phyloP scores from a whole-genome alignment of 2,329 filamentous ascomycete genomes.

The Penicillium sp. region DNA sequence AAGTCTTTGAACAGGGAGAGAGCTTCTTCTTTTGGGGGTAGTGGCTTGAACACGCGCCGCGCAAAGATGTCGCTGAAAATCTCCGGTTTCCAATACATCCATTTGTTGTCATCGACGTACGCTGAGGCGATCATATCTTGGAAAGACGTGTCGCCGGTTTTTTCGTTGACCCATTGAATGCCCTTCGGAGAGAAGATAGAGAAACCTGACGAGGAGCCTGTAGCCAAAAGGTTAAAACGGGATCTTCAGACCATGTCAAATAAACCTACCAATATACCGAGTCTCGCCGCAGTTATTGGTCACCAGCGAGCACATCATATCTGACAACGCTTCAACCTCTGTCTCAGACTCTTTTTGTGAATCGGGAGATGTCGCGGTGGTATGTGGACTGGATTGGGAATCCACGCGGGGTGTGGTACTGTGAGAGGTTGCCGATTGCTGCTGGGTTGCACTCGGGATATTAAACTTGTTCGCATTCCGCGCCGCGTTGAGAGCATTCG shows the following conservation, averaged over 20 bases:
- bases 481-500: conserved; percentile 40
- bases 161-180: conserved; percentile 97
- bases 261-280: conserved; percentile 78
- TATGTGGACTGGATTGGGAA: conserved; percentile 53
- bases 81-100: conserved; percentile 98
- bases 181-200: conserved; percentile 98
- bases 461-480: conserved; percentile 35
- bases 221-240: not conserved
- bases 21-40: conserved; percentile 85
- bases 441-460: conserved; percentile 34
- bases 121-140: conserved; percentile 91
- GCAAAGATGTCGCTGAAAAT: conserved; percentile 92
- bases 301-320: conserved; percentile 98
- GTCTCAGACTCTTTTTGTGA: conserved; percentile 59
- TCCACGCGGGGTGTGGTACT: conserved; percentile 52
- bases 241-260: not conserved
- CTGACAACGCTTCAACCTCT: conserved; percentile 84
- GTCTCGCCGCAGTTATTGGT: conserved; percentile 95
- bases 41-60: conserved; percentile 76
- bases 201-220: conserved; percentile 93
- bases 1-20: conserved; percentile 87
- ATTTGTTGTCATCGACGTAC: conserved; percentile 91
- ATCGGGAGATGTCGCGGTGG: conserved; percentile 55
- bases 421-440: conserved; percentile 38
- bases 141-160: conserved; percentile 94